Evolutionary conservation across 371 early-diverging fungal species (phyloP), one percentile per base, ranked within the genome.

Genomic region (Mortierella sp.): DNA sequence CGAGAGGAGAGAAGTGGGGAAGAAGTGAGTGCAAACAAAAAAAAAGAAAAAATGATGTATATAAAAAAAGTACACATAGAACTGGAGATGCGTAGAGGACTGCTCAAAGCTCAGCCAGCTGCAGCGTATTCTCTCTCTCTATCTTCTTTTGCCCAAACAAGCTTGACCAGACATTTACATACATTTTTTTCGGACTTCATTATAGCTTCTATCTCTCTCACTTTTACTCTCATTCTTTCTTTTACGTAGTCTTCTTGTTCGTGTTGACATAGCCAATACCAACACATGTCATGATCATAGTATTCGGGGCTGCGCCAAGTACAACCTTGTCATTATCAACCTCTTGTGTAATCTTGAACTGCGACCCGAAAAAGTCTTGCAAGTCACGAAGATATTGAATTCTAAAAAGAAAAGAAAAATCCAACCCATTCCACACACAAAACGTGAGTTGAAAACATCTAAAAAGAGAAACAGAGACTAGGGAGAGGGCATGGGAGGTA

Each of bases 351-450:
- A 99, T 90, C 83, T 96, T 97, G 87, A 96, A 98, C 14, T 91
- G 90, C 1, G 93, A 92, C 26, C 94, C 96, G 83, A 97, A 93
- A 72, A 97, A 95, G 55, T 88, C 83, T 70, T 92, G 87, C 57
- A 99, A 65, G 82, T 99, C 98, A 59, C 97, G 90, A 66, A 98
- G 81, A 68, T 90, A 94, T 87, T 96, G 96, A 37, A 97, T 92
- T 37, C 90, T 89, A 70, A 46, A 43, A n/a, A 56, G 21, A 26
- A 53, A 67, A 53, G 43, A 70, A n/a, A n/a, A n/a, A n/a, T n/a
- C n/a, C n/a, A n/a, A n/a, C n/a, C n/a, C n/a, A n/a, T n/a, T 46
- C 29, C 64, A 64, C 30, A 25, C 16, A 53, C 18, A 28, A 11
- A n/a, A 16, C 18, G 75, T 82, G 62, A 11, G 28, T 25, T 1